phyloP scores from a whole-genome alignment of 495 filamentous ascomycete species.

The Aspergillus carlsbadensis region DNA sequence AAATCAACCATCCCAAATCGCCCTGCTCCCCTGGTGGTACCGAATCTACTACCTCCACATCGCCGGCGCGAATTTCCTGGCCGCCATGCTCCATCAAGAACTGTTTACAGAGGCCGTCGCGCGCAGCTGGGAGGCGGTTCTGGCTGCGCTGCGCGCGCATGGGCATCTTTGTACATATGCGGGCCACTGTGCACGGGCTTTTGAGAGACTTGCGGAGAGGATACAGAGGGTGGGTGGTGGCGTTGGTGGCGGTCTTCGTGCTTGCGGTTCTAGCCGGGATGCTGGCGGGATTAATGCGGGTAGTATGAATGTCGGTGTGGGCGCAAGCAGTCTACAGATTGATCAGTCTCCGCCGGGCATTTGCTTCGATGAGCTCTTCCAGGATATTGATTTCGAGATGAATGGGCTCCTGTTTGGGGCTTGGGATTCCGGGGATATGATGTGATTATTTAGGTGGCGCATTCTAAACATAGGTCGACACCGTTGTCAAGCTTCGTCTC shows the following conservation, averaged over 20 bases:
- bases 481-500: too few species aligned
- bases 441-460: too few species aligned
- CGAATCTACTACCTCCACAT: conserved; percentile 29
- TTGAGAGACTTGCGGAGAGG: conserved; percentile 17
- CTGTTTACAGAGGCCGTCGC: conserved; percentile 22
- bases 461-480: too few species aligned
- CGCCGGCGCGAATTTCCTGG: conserved; percentile 22
- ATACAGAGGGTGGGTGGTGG: conserved; percentile 2
- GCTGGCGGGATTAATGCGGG: not conserved
- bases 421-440: too few species aligned
- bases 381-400: not conserved
- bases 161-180: conserved; percentile 19
- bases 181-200: conserved; percentile 16
- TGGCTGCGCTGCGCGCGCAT: conserved; percentile 17
- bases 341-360: too few species aligned
- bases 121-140: conserved; percentile 13
- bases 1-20: not conserved
- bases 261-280: not conserved
- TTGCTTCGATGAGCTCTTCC: not conserved
- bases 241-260: not conserved
- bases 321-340: too few species aligned
- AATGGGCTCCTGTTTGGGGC: not conserved
- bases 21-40: conserved; percentile 25
- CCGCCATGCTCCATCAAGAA: conserved; percentile 23
- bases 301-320: too few species aligned